phyloP scores from a whole-genome alignment of 164 flowering plant genomes.

The Liriodendron chinense region DNA sequence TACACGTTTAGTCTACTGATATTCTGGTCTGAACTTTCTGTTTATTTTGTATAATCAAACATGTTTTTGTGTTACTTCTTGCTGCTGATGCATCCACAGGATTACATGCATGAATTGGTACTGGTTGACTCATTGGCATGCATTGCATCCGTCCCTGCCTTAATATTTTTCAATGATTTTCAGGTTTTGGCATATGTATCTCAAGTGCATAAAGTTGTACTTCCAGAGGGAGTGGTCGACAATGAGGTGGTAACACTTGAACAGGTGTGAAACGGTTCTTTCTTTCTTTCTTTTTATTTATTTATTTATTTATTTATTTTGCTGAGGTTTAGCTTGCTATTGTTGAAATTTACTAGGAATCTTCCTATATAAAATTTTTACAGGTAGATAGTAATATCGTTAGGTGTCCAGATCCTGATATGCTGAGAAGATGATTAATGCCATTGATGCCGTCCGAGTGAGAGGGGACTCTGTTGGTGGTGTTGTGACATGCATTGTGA shows the following conservation, averaged over 20 bases:
- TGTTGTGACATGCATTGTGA: conserved; percentile 91
- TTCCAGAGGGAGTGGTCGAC: conserved; percentile 73
- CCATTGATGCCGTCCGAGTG: conserved; percentile 82
- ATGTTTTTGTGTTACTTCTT: too few species aligned
- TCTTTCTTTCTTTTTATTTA: too few species aligned
- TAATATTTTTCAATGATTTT: conserved; percentile 1
- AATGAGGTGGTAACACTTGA: conserved; percentile 65
- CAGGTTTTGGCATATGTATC: conserved; percentile 96
- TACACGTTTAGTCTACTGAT: too few species aligned
- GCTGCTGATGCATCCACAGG: too few species aligned
- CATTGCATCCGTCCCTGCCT: too few species aligned
- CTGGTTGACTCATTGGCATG: too few species aligned
- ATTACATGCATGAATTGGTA: too few species aligned
- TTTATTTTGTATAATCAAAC: too few species aligned
- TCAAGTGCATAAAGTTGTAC: conserved; percentile 87
- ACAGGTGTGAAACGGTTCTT: conserved; percentile 45
- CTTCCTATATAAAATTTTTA: neutral
- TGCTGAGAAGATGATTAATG: conserved; percentile 95
- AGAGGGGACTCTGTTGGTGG: conserved; percentile 97
- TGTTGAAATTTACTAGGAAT: too few species aligned
- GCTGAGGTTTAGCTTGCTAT: too few species aligned
- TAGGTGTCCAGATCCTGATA: conserved; percentile 93
- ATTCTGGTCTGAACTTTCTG: too few species aligned
- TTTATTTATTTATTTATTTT: too few species aligned
- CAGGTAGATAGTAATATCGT: conserved; percentile 94